A percentile compares a stretch with the other conserved stretches of the same genome.
Conservation (phyloP, 495 filamentous ascomycete species). For the Talaromyces adpressus region DNA sequence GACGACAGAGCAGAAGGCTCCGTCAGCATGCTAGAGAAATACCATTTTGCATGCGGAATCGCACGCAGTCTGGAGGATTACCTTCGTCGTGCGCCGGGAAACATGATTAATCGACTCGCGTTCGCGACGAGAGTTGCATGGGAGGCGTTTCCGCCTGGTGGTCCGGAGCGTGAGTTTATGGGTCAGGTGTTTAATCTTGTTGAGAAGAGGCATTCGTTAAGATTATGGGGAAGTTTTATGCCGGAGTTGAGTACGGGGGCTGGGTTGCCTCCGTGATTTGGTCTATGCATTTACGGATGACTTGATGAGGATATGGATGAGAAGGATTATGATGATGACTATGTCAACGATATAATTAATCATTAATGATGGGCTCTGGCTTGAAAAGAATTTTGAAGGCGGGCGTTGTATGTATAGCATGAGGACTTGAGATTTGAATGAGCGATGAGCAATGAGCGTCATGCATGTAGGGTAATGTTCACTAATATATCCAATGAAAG, state of each 20-base stretch:
- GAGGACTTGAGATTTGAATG: background rate
- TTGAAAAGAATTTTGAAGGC: too few species aligned
- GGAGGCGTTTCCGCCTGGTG: conserved; percentile 32
- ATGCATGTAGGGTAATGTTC: too few species aligned
- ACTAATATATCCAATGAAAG: too few species aligned
- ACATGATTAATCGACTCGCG: conserved; percentile 43
- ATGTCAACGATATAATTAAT: background rate
- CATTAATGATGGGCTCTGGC: too few species aligned
- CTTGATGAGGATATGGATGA: too few species aligned
- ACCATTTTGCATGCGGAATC: conserved; percentile 33
- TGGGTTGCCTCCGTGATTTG: conserved; percentile 14
- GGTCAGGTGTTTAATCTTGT: conserved; percentile 33
- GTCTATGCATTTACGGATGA: background rate
- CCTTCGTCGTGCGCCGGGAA: conserved; percentile 31
- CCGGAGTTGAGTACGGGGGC: conserved; percentile 27
- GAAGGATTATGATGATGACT: background rate
- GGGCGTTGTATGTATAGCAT: background rate
- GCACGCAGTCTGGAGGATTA: conserved; percentile 37
- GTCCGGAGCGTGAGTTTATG: conserved; percentile 33
- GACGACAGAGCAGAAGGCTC: conserved; percentile 29
- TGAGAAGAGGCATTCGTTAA: conserved; percentile 30
- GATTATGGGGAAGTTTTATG: conserved; percentile 37
- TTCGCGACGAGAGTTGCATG: conserved; percentile 37
- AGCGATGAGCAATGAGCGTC: too few species aligned
- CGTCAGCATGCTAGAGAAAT: conserved; percentile 28